Evolutionary conservation across 116 monocot genomes (phyloP), one percentile per base, ranked within the genome.

Genomic region (Dioscorea cayenensis): DNA sequence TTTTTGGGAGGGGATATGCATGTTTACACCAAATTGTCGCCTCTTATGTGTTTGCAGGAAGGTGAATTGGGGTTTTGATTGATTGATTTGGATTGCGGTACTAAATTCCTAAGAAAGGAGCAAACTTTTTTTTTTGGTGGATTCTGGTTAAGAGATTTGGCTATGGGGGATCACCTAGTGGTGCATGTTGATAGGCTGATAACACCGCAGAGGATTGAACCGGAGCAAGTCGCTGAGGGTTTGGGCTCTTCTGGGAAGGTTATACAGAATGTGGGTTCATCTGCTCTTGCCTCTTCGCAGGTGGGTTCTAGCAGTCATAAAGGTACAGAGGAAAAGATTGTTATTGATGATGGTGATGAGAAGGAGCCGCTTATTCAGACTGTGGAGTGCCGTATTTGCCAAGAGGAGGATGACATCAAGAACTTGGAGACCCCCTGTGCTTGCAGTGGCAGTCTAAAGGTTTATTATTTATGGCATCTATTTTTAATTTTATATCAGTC

Each of bases 401-500:
- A 89, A 73, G 85, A 85, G 66, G 89, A 89, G 71, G 89, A 85
- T 69, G 51, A 69, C 8, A 36, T 78, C 23, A 80, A 80, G 68
- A 89, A 89, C 18, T 77, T 89, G 23, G 89, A 89, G 80, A 71
- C 51, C 28, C 89, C 89, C 14, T 89, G 89, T 68, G 78, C 78
- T 66, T 89, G 89, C 60, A 83, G 80, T 70, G 89, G 89, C 61
- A 89, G 89, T 60, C 67, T 89, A 22, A 89, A 89, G 89, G 89
- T 89, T 14, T 75, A 36, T 28, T 25, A 62, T 64, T 68, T 49
- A 25, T 36, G 36, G 13, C 48, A 50, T 69, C 14, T 43, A 6
- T 62, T 22, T 20, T n/a, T 43, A n/a, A 25, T 10, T 22, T 14
- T 11, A 52, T 28, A 22, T 48, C 48, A 62, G 18, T 16, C 17